Evolutionary conservation across 305 asterid species (phyloP).

Genomic region (Fraxinus latifolia): DNA sequence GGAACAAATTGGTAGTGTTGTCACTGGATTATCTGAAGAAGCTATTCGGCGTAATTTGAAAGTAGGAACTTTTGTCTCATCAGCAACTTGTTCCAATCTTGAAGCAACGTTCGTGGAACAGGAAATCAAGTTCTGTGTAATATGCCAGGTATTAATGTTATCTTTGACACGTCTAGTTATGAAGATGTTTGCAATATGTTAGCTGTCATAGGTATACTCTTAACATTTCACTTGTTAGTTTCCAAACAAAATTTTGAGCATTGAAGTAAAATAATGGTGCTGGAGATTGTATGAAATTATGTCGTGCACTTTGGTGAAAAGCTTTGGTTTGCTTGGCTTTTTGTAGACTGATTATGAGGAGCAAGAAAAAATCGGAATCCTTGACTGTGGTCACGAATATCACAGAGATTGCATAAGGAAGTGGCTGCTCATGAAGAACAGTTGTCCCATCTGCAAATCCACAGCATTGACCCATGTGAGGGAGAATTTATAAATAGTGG

Average conservation of each 20-base stretch:
- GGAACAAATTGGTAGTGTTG: constrained; percentile 69
- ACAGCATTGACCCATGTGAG: constrained; percentile 37
- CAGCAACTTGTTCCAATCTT: constrained; percentile 30
- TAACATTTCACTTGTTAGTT: not conserved
- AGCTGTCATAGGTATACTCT: not conserved
- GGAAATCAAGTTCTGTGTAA: constrained; percentile 59
- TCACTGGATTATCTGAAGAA: constrained; percentile 54
- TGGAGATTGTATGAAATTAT: not conserved
- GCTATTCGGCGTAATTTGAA: constrained; percentile 38
- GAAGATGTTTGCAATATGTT: not conserved
- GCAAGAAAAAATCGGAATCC: constrained; percentile 40
- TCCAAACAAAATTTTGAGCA: not conserved
- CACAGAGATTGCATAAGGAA: constrained; percentile 59
- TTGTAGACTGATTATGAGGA: constrained; percentile 42
- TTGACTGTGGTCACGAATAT: constrained; percentile 66
- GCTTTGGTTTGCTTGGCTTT: not conserved
- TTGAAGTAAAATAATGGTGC: not conserved
- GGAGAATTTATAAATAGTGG: constrained; percentile 30
- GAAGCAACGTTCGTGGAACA: constrained; percentile 39
- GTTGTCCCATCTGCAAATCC: constrained; percentile 67
- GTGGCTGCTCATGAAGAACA: constrained; percentile 60
- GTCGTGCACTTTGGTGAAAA: not conserved
- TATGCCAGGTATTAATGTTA: constrained; percentile 64
- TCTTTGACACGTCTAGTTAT: not conserved
- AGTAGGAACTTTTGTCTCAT: constrained; percentile 37